phyloP scores from a whole-genome alignment of 2,329 filamentous ascomycete genomes.

The Clonostachys rosea region DNA sequence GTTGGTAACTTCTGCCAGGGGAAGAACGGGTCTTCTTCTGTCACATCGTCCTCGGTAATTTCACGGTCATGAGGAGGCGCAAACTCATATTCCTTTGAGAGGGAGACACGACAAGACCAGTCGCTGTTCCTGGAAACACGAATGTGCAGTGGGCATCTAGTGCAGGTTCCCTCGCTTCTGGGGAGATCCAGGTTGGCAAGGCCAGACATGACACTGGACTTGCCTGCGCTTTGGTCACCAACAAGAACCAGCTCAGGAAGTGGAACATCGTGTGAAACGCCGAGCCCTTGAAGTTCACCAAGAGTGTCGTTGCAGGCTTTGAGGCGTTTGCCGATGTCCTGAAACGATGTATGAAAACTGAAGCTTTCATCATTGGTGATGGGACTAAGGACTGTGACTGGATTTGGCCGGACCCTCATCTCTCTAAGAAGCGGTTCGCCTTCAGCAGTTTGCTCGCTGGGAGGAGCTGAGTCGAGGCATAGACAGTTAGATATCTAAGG shows the following conservation, averaged over 20 bases:
- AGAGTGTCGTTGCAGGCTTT: slow-evolving; percentile 64
- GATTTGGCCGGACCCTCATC: slow-evolving; percentile 20
- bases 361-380: slow-evolving; percentile 27
- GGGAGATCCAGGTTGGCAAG: slow-evolving; percentile 69
- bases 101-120: slow-evolving; percentile 65
- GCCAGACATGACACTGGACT: slow-evolving; percentile 64
- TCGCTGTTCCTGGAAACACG: slow-evolving; percentile 53
- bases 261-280: slow-evolving; percentile 65
- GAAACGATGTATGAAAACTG: slow-evolving; percentile 32
- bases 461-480: slow-evolving; percentile 20
- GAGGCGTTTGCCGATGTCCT: slow-evolving; percentile 56
- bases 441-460: slow-evolving; percentile 24
- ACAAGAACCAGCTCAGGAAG: slow-evolving; percentile 79
- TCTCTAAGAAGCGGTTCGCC: slow-evolving; percentile 30
- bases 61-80: slow-evolving; percentile 25
- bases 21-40: slow-evolving; percentile 48
- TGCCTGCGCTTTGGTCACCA: slow-evolving; percentile 81
- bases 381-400: slow-evolving; percentile 11
- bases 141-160: slow-evolving; percentile 76
- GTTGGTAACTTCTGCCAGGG: slow-evolving; percentile 56
- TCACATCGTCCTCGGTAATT: slow-evolving; percentile 42
- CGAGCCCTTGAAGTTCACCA: slow-evolving; percentile 65
- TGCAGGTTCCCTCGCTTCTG: slow-evolving; percentile 68
- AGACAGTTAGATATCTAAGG: not conserved
- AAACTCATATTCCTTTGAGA: slow-evolving; percentile 63